phyloP scores from a whole-genome alignment of 495 filamentous ascomycete genomes.

The Ramalina peruviana region DNA sequence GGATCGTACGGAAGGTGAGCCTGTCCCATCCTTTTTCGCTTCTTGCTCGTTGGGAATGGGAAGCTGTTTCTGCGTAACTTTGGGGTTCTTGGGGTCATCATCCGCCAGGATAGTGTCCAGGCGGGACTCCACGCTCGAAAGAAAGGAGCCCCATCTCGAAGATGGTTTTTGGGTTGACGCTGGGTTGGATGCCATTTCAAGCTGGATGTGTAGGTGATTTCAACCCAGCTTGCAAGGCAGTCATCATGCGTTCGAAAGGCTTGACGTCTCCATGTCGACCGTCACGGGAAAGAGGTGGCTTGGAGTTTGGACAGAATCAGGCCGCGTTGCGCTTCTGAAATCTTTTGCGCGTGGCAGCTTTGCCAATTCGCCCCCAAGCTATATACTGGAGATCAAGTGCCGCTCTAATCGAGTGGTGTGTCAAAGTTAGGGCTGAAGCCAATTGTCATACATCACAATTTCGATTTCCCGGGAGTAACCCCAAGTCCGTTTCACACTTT shows the following conservation, averaged over 20 bases:
- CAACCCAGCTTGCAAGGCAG: background rate
- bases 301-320: background rate
- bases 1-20: conserved; percentile 15
- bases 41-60: conserved; percentile 18
- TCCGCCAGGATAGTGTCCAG: conserved; percentile 87
- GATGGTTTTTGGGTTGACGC: conserved; percentile 10
- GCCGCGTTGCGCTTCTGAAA: background rate
- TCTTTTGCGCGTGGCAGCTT: no score
- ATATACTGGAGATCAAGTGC: no score
- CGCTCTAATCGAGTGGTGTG: no score
- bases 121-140: conserved; percentile 85
- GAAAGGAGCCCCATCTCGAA: conserved; percentile 67
- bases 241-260: background rate
- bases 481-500: no score
- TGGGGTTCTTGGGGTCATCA: conserved; percentile 30
- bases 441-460: no score
- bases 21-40: conserved; percentile 10
- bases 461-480: no score
- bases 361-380: no score
- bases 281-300: no score
- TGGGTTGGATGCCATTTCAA: conserved; percentile 14
- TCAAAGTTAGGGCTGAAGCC: no score
- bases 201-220: background rate
- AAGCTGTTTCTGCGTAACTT: conserved; percentile 6
- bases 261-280: no score